Evolutionary conservation across 1,284 basidiomycete genomes (phyloP), one percentile per base, ranked within the genome.

Genomic region (Mycosarcoma maydis): DNA sequence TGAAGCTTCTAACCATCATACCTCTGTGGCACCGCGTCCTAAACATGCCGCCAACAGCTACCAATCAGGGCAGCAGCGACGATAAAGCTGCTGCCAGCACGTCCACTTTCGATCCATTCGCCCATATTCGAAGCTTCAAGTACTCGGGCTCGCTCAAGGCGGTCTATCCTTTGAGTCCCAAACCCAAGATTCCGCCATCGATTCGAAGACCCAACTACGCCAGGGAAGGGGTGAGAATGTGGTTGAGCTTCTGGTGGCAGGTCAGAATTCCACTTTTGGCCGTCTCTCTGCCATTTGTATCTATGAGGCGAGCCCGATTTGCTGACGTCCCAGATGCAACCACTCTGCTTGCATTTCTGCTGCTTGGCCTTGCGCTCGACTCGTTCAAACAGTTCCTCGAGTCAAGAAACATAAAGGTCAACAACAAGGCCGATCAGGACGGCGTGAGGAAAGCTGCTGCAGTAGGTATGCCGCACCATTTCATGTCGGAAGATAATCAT

Each of bases 131-230:
- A 38, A 44, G 42, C 19, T 80, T 80, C 61, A 54, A 65, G 46
- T 80, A 80, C 58, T 53, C 77, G 20, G 76, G 78, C 9, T 42
- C 69, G 2, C 51, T 80, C 43, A 68, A 67, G 36, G 74, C 80
- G 9, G 57, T 57, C 22, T 81, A 81, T 53, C 80, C 80, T 22
- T 61, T 81, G 49, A 69, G 70, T 32, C 72, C 76, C 16, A 78
- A 75, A 56, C 46, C 72, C 41, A 70, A 68, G 59, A 69, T 81
- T 40, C 80, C 80, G 10, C 51, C 71, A n/a, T 46, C 61, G 37
- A 78, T 81, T 49, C 60, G 69, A 48, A 62, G 70, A 39, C 80
- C 80, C 32, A 80, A 81, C 52, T 81, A 81, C 65, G 77, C 77
- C 16, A 72, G 77, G 44, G 78, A 81, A 73, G 73, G 72, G 64